phyloP scores from a whole-genome alignment of 352 stramenopile species.

The Pythium angustatum region DNA sequence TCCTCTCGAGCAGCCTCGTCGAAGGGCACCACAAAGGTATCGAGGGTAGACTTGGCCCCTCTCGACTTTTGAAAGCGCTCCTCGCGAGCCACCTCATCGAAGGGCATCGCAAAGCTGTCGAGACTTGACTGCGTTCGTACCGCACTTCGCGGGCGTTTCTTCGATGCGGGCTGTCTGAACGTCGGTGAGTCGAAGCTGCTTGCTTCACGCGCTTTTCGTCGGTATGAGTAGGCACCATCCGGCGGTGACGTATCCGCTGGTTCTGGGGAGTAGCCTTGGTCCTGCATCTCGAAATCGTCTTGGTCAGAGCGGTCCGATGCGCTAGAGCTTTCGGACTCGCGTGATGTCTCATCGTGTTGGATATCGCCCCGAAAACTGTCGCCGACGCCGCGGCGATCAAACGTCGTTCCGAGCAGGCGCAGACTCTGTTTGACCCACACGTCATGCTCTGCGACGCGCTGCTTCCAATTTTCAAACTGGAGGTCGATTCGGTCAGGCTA shows the following conservation, averaged over 20 bases:
- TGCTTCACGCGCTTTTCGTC: neutral
- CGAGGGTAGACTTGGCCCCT: no score
- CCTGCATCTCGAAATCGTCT: constrained; percentile 12
- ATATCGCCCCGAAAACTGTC: neutral
- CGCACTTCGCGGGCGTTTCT: constrained; percentile 8
- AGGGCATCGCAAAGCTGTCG: constrained; percentile 16
- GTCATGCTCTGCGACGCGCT: constrained; percentile 47
- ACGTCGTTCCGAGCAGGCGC: constrained; percentile 32
- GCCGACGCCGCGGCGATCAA: constrained; percentile 31
- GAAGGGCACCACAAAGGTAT: no score
- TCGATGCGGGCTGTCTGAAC: neutral
- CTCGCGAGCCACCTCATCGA: constrained; percentile 1
- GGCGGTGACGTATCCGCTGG: neutral
- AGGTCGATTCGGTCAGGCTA: constrained; percentile 34
- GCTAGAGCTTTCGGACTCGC: constrained; percentile 10
- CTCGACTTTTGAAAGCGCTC: neutral
- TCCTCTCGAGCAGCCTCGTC: neutral
- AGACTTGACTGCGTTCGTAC: constrained; percentile 16
- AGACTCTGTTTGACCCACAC: constrained; percentile 54
- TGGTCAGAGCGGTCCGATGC: constrained; percentile 1
- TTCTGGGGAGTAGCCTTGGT: neutral
- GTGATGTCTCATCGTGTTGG: neutral
- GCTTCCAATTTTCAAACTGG: constrained; percentile 46
- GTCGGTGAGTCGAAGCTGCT: neutral
- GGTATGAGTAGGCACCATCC: neutral